Base-by-base conservation (phyloP, 1,284 basidiomycete genomes). In the Ceratorhiza oryzae-sativae region DNA sequence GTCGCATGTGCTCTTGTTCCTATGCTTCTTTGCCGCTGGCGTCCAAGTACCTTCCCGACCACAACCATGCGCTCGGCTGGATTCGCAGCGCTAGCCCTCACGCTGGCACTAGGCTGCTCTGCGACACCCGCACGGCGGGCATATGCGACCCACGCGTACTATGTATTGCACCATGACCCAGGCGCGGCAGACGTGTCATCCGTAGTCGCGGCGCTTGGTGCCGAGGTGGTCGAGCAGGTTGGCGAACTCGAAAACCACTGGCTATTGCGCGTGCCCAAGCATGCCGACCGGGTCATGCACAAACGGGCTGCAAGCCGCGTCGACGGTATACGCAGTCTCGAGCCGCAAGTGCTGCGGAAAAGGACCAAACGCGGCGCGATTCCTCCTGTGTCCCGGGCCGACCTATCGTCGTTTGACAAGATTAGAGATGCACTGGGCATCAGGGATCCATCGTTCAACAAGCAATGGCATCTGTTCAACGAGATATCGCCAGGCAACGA, bases 381-480 rank as follows among this genome's bases (percentile, higher is more conserved):
- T 76, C 85, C 53, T 0, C 76, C 76, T 12, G n/a, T n/a, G n/a
- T n/a, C n/a, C n/a, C 73, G 75, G 46, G 72, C 74, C 30, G 74
- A 75, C 27, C 74, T 77, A 58, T 73, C 82, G 41, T 78, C 83
- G 3, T 79, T 86, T 18, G 79, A 84, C 55, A 85, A 83, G 30
- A 82, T 90, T 39, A 88, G 87, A 2, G 82, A 86, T 73, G 84
- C 86, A 13, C 85, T 97, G 67, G 86, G 85, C 36, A 90, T 99
- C 74, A 78, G 83, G n/a, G 97, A 99, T 77, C 97, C 97, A 0
- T 85, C 93, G 75, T 96, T 98, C 78, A 78, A 85, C 39, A 81
- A 89, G 75, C 97, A 99, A 84, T 99, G 97, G 97, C 97, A 98
- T 83, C 83, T 94, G 18, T 84, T 94, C 65, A 94, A 95, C 79